Percentiles rank a stretch among this genome's conserved stretches.
phyloP scores from a whole-genome alignment of 306 rosid genomes.

The Begonia masoniana region DNA sequence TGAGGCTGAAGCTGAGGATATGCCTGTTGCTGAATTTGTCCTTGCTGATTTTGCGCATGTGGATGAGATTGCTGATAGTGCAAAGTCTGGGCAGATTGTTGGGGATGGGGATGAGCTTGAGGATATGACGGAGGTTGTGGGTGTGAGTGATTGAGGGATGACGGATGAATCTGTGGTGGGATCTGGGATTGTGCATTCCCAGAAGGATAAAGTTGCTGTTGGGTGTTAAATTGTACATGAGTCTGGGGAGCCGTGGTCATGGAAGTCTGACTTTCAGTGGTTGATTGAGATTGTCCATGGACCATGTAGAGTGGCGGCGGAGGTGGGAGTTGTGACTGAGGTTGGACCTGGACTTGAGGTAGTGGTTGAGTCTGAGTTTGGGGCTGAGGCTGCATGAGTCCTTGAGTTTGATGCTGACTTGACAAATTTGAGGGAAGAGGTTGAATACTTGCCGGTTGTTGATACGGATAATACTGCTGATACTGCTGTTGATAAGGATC shows the following conservation, averaged over 20 bases:
- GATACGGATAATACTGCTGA: conserved; percentile 80
- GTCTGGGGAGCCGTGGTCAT: conserved; percentile 39
- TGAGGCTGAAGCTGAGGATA: conserved; percentile 47
- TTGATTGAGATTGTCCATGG: conserved; percentile 20
- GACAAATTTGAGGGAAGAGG: conserved; percentile 24
- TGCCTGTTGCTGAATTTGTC: conserved; percentile 51
- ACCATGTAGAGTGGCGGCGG: conserved; percentile 42
- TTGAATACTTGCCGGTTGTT: conserved; percentile 34
- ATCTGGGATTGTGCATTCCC: conserved; percentile 42
- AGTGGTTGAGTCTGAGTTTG: conserved; percentile 11
- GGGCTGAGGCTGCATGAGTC: conserved; percentile 19
- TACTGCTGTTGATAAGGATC: conserved; percentile 85
- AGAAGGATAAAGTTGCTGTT: conserved; percentile 41
- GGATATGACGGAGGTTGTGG: conserved; percentile 28
- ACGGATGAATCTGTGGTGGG: conserved; percentile 37
- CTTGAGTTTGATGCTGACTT: conserved; percentile 27
- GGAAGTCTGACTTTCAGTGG: conserved; percentile 17
- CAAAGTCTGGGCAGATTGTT: conserved; percentile 40
- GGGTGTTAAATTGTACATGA: conserved; percentile 49
- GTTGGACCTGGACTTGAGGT: conserved; percentile 19
- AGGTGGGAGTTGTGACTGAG: conserved; percentile 26
- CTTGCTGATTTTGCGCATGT: conserved; percentile 38
- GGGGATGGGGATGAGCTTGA: conserved; percentile 33
- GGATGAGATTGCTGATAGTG: conserved; percentile 66
- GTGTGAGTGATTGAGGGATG: conserved; percentile 37